Percentiles rank a stretch among this genome's conserved stretches.
Evolutionary conservation across 2,329 filamentous ascomycete genomes (phyloP).

Genomic region (Trichophaea hybrida): DNA sequence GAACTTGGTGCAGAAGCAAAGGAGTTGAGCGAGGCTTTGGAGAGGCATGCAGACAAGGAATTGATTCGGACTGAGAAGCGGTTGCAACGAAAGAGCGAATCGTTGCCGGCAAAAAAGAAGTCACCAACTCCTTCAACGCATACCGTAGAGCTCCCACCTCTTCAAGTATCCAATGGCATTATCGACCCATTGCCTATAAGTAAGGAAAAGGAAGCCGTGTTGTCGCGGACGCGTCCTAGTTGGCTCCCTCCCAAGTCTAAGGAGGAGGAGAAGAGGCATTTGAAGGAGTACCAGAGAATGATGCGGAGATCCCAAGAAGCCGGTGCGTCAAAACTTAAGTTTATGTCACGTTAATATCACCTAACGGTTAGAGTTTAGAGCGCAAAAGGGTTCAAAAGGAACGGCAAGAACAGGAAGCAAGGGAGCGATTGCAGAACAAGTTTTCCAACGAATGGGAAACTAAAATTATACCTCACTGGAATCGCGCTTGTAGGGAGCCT

Average conservation of each 20-base stretch:
- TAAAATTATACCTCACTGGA: slow-evolving; percentile 63
- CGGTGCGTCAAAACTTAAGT: slow-evolving; percentile 28
- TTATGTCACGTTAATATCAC: background rate
- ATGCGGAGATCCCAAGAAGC: slow-evolving; percentile 44
- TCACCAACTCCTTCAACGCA: slow-evolving; percentile 37
- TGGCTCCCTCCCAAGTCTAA: slow-evolving; percentile 81
- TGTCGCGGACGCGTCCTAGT: slow-evolving; percentile 65
- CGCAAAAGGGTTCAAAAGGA: slow-evolving; percentile 32
- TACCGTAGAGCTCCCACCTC: slow-evolving; percentile 40
- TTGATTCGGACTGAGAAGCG: slow-evolving; percentile 38
- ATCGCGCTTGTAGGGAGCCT: slow-evolving; percentile 51
- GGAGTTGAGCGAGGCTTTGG: slow-evolving; percentile 63
- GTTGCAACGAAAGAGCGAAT: slow-evolving; percentile 27
- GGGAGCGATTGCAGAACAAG: slow-evolving; percentile 38
- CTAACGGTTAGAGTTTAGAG: slow-evolving; percentile 26
- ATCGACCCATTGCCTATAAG: slow-evolving; percentile 73
- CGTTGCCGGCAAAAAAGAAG: slow-evolving; percentile 13
- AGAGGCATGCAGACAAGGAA: slow-evolving; percentile 57
- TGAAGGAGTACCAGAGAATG: slow-evolving; percentile 76
- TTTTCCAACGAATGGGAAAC: slow-evolving; percentile 53
- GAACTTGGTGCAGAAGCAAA: slow-evolving; percentile 59
- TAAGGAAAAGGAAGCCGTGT: slow-evolving; percentile 71
- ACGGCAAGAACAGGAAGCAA: slow-evolving; percentile 33
- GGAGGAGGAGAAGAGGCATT: slow-evolving; percentile 75
- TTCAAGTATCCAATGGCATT: slow-evolving; percentile 63